Evolutionary conservation across 805 yeast genomes (phyloP).

Genomic region (Kluyveromyces nonfermentans): DNA sequence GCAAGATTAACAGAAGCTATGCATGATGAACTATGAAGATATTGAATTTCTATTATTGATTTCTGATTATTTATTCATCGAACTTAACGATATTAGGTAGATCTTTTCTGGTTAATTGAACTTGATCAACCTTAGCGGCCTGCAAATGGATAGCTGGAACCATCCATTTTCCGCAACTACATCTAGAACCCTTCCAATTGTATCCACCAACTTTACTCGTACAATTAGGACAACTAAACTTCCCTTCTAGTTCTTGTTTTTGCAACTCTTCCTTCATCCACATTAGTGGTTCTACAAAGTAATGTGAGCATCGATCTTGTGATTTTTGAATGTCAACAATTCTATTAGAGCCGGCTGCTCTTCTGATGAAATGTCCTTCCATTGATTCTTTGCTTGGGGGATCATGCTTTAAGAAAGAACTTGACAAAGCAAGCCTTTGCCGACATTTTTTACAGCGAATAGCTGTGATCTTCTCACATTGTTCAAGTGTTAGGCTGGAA

Average conservation of each 20-base stretch:
- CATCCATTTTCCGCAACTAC: constrained; percentile 95
- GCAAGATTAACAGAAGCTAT: neutral
- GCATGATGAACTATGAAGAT: neutral
- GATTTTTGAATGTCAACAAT: constrained; percentile 51
- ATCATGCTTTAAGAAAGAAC: constrained; percentile 53
- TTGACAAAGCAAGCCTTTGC: constrained; percentile 51
- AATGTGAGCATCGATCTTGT: constrained; percentile 64
- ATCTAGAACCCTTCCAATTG: constrained; percentile 88
- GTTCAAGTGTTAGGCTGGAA: constrained; percentile 21
- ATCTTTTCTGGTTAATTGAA: constrained; percentile 19
- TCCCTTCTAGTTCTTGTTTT: constrained; percentile 76
- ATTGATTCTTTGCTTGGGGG: constrained; percentile 58
- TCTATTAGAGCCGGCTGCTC: constrained; percentile 52
- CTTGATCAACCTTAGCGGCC: constrained; percentile 69
- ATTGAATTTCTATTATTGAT: neutral
- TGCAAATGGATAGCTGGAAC: constrained; percentile 82
- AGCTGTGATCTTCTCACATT: constrained; percentile 23
- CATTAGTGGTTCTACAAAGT: constrained; percentile 74
- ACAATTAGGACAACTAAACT: constrained; percentile 78
- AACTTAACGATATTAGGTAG: constrained; percentile 21
- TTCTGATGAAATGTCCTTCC: constrained; percentile 57
- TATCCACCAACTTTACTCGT: constrained; percentile 80
- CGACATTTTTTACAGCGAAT: constrained; percentile 82
- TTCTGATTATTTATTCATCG: constrained; percentile 1
- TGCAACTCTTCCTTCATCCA: constrained; percentile 87